phyloP scores from a whole-genome alignment of 2,329 filamentous ascomycete species.

The Didymella pomorum region DNA sequence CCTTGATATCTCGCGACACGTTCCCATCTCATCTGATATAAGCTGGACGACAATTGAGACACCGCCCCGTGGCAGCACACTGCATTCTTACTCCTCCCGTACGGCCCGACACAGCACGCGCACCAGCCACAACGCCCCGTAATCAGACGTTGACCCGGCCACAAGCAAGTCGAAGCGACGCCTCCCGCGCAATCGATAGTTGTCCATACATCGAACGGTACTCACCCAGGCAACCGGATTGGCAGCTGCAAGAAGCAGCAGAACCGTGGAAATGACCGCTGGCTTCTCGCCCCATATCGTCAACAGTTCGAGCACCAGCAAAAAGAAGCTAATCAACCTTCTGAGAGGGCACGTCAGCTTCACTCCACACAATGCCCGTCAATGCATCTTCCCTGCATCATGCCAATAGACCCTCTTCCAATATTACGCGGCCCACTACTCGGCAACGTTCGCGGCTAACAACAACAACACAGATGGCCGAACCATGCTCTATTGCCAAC shows the following conservation, averaged over 20 bases:
- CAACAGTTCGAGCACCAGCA: conserved; percentile 38
- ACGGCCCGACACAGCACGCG: conserved; percentile 10
- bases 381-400: conserved; percentile 16
- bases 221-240: conserved; percentile 19
- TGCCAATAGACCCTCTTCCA: conserved; percentile 18
- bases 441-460: conserved; percentile 23
- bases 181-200: conserved; percentile 29
- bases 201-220: conserved; percentile 2
- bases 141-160: conserved; percentile 6
- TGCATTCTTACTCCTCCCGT: conserved; percentile 5
- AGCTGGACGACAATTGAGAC: conserved; percentile 17
- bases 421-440: conserved; percentile 28
- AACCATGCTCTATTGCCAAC: conserved; percentile 70
- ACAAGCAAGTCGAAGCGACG: conserved; percentile 17
- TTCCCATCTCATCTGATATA: conserved; percentile 23
- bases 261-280: conserved; percentile 29
- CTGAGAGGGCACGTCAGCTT: conserved; percentile 45
- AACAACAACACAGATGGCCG: conserved; percentile 67
- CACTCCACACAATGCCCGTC: conserved; percentile 14
- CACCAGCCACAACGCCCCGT: conserved; percentile 18
- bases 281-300: conserved; percentile 40
- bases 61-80: conserved; percentile 10
- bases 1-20: neutral
- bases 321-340: conserved; percentile 48
- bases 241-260: conserved; percentile 20